Base-by-base conservation (phyloP, 768 basidiomycete genomes). In the Russula lepida region DNA sequence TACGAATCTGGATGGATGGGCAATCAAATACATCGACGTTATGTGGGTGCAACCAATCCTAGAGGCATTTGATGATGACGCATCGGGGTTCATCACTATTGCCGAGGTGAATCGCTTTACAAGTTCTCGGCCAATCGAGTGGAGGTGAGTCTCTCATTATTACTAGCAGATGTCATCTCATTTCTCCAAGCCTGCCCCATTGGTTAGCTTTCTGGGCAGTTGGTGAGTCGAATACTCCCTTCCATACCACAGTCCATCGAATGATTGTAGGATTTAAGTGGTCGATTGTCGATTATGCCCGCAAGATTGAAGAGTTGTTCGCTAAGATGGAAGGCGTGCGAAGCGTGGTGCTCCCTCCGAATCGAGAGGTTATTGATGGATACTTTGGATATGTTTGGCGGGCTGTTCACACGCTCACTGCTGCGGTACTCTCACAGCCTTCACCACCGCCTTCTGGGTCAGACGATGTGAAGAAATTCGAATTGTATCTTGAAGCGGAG, bases 31-130 rank as follows among this genome's bases (percentile, higher is more conserved):
- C 30, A 49, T 73, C 44, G 64, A 62, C 43, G 51, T 69, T 6
- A 62, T 54, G 15, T 58, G 66, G 30, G 27, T 71, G 6, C 67
- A 67, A 51, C 62, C 66, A 2, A 70, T 72, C 11, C 54, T 67
- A 44, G 74, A 74, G 53, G 72, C 72, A 6, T 67, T 74, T 43
- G 73, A 75, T 54, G 69, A 72, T 28, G 72, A 75, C 48, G 68
- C 69, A 1, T 73, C 71, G 0, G 73, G 74, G 2, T 74, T 69
- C 58, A 69, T 71, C 52, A 70, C 70, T 1, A 65, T 74, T 27
- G 21, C 60, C 2, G 56, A 58, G 37, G 28, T 58, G 48, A 58
- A 58, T 17, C 13, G 4, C 3, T 58, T 58, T 27, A 60, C 55
- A 37, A 41, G 30, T 21, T 54, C 48, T 60, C 59, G 66, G 4